Conservation (phyloP, 2,329 filamentous ascomycete genomes). For the Fragosphaeria purpurea region DNA sequence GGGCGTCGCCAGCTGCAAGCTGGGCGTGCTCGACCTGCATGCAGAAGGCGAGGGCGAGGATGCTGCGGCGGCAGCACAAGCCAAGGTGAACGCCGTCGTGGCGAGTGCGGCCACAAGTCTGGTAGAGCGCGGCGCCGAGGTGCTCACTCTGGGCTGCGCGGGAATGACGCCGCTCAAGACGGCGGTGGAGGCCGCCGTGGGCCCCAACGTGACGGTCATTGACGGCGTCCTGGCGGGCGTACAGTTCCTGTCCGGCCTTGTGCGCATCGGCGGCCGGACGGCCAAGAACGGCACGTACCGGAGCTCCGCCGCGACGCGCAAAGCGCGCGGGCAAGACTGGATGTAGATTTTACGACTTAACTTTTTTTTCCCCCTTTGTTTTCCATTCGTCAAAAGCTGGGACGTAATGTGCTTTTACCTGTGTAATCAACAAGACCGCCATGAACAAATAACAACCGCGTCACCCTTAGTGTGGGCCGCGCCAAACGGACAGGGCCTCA, state of each 20-base stretch:
- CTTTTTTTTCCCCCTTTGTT: too few relatives aligned
- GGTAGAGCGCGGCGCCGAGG: slow-evolving; percentile 10
- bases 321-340: slow-evolving; percentile 12
- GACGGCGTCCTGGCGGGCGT: slow-evolving; percentile 18
- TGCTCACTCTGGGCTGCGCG: slow-evolving; percentile 11
- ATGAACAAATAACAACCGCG: too few relatives aligned
- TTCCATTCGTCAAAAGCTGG: too few relatives aligned
- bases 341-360: neutral
- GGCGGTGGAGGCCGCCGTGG: slow-evolving; percentile 11
- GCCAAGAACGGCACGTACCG: slow-evolving; percentile 8
- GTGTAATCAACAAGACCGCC: too few relatives aligned
- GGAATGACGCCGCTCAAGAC: slow-evolving; percentile 13
- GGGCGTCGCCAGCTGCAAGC: slow-evolving; percentile 11
- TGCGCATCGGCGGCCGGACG: slow-evolving; percentile 25
- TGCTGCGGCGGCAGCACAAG: neutral
- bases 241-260: slow-evolving; percentile 30
- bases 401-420: too few relatives aligned
- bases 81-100: slow-evolving; percentile 3
- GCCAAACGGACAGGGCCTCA: too few relatives aligned
- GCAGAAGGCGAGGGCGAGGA: neutral
- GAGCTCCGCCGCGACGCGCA: slow-evolving; percentile 9
- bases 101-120: slow-evolving; percentile 3
- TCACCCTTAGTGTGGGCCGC: too few relatives aligned
- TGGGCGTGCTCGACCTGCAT: slow-evolving; percentile 14
- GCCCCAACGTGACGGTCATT: slow-evolving; percentile 10